phyloP scores from a whole-genome alignment of 2,329 filamentous ascomycete species.

The Cladorrhinum sp. region DNA sequence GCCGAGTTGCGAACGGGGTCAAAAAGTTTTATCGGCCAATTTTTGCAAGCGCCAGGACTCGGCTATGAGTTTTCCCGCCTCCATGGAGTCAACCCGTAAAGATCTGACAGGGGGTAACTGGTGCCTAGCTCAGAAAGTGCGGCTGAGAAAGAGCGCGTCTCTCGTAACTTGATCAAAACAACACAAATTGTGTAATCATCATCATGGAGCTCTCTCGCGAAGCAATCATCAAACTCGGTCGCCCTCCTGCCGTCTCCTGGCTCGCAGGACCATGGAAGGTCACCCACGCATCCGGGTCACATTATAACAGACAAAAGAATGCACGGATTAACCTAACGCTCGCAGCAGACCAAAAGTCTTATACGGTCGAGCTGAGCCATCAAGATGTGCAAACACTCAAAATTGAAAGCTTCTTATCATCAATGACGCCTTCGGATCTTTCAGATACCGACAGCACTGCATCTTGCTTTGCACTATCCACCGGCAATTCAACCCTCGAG shows the following conservation, averaged over 20 bases:
- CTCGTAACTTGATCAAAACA: neutral
- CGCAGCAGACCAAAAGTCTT: neutral
- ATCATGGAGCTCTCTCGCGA: conserved; percentile 6
- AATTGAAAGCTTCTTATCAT: neutral
- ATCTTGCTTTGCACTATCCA: neutral
- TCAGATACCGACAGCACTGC: neutral
- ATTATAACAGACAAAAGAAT: neutral
- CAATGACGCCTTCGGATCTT: neutral
- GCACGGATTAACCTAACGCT: neutral
- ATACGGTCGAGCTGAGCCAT: neutral
- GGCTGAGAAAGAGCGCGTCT: no score
- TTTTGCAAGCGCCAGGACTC: no score
- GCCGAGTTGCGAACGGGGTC: no score
- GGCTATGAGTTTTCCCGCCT: no score
- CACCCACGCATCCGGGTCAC: neutral
- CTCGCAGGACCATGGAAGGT: neutral
- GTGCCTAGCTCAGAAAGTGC: no score
- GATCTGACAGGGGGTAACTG: no score
- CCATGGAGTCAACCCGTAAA: no score
- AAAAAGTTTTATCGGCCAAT: no score
- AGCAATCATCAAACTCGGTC: conserved; percentile 6
- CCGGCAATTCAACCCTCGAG: neutral
- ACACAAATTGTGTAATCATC: neutral
- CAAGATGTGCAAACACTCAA: neutral
- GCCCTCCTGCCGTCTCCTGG: neutral